Percentiles rank a stretch among this genome's conserved stretches.
Conservation (phyloP, 78 protist genomes). For the Tieghemostelium lacteum region DNA sequence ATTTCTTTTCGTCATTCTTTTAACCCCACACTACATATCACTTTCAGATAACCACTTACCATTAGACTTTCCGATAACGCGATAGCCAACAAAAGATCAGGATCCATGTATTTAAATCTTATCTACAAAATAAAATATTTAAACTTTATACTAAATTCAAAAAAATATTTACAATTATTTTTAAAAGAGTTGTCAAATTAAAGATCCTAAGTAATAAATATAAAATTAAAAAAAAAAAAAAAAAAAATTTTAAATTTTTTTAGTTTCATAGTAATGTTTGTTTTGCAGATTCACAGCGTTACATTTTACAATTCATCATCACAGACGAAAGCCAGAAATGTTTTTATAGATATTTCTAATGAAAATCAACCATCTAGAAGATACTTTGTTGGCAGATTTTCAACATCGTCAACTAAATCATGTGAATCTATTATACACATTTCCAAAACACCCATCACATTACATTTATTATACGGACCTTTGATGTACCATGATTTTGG, state of each 20-base stretch:
- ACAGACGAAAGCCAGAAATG: conserved; percentile 73
- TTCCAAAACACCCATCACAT: conserved; percentile 68
- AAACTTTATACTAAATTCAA: too few species aligned
- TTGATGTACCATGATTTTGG: conserved; percentile 80
- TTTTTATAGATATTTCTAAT: conserved; percentile 73
- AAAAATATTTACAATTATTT: too few species aligned
- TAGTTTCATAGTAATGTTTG: conserved; percentile 59
- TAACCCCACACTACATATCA: neutral
- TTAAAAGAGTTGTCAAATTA: too few species aligned
- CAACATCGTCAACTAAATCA: conserved; percentile 66
- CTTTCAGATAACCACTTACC: conserved; percentile 13
- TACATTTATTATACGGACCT: conserved; percentile 72
- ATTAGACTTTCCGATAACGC: conserved; percentile 71
- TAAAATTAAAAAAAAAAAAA: too few species aligned
- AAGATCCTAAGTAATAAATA: too few species aligned
- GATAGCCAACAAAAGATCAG: conserved; percentile 71
- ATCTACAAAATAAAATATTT: too few species aligned
- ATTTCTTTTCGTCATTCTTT: neutral
- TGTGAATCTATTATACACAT: conserved; percentile 73
- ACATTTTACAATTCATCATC: conserved; percentile 71
- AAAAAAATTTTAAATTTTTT: too few species aligned
- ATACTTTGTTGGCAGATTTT: conserved; percentile 77
- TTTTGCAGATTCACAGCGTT: conserved; percentile 76
- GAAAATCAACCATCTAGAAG: conserved; percentile 76
- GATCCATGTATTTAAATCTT: conserved; percentile 36